phyloP scores from a whole-genome alignment of 768 basidiomycete genomes.

The Trichaptum fuscoviolaceum region DNA sequence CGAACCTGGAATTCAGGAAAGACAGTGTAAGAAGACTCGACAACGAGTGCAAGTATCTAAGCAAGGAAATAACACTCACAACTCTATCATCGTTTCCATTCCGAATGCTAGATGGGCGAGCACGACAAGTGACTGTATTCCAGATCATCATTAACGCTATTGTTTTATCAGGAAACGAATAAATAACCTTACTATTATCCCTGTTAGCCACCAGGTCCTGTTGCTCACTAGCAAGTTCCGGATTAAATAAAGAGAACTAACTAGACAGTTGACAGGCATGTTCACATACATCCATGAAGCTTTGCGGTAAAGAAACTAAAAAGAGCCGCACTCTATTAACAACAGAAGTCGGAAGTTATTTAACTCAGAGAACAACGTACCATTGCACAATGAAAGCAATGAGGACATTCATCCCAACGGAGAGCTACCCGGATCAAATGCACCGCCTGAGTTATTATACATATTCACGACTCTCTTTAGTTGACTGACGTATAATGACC shows the following conservation, averaged over 20 bases:
- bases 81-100: conserved; percentile 1
- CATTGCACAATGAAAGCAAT: conserved; percentile 33
- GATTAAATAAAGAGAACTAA: not conserved
- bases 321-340: too few relatives aligned
- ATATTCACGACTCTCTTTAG: conserved; percentile 31
- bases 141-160: not conserved
- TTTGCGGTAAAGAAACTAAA: conserved; percentile 34
- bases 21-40: not conserved
- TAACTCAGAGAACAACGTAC: conserved; percentile 4
- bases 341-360: not conserved
- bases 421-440: conserved; percentile 18
- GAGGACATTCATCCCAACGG: conserved; percentile 1
- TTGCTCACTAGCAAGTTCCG: not conserved
- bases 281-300: conserved; percentile 33
- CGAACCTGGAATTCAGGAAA: not conserved
- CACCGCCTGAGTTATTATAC: not conserved
- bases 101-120: not conserved
- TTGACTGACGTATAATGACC: conserved; percentile 19
- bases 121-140: not conserved
- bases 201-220: conserved; percentile 1
- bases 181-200: not conserved
- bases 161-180: not conserved
- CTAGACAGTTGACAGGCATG: not conserved
- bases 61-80: not conserved
- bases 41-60: not conserved